phyloP scores from a whole-genome alignment of 2,329 filamentous ascomycete species.

The Conoideocrella luteorostrata region DNA sequence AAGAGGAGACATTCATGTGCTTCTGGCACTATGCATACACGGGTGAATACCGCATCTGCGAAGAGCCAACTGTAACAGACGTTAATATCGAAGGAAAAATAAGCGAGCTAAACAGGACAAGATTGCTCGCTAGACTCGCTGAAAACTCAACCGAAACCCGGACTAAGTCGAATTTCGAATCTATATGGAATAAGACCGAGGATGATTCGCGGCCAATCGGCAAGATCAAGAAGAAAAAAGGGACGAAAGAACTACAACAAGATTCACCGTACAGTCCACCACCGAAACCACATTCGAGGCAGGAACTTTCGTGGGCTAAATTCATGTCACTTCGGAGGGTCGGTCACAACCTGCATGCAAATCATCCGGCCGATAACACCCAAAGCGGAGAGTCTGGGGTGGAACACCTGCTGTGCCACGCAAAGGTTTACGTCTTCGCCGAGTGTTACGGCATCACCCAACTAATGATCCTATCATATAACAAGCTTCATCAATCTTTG shows the following conservation, averaged over 20 bases:
- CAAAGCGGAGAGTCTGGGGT: not conserved
- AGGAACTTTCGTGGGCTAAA: not conserved
- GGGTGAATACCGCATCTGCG: not conserved
- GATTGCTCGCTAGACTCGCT: not conserved
- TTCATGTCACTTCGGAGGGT: not conserved
- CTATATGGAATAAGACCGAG: too few species aligned
- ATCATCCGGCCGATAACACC: not conserved
- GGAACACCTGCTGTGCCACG: slow-evolving; percentile 7
- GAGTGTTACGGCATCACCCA: slow-evolving; percentile 10
- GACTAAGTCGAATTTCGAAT: too few species aligned
- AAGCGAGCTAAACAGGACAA: not conserved
- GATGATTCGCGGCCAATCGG: too few species aligned
- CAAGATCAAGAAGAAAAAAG: not conserved
- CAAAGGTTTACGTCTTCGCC: slow-evolving; percentile 11
- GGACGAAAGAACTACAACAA: not conserved
- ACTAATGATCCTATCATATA: slow-evolving; percentile 8
- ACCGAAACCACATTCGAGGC: too few species aligned
- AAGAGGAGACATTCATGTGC: not conserved
- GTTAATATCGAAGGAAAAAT: not conserved
- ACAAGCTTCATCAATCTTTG: slow-evolving; percentile 7
- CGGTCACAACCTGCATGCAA: not conserved
- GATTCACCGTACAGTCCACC: too few species aligned
- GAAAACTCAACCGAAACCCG: too few species aligned
- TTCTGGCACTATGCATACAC: slow-evolving; percentile 4
- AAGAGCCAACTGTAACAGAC: not conserved